Evolutionary conservation across 2,329 filamentous ascomycete species (phyloP).

Genomic region (Didymella glomerata): DNA sequence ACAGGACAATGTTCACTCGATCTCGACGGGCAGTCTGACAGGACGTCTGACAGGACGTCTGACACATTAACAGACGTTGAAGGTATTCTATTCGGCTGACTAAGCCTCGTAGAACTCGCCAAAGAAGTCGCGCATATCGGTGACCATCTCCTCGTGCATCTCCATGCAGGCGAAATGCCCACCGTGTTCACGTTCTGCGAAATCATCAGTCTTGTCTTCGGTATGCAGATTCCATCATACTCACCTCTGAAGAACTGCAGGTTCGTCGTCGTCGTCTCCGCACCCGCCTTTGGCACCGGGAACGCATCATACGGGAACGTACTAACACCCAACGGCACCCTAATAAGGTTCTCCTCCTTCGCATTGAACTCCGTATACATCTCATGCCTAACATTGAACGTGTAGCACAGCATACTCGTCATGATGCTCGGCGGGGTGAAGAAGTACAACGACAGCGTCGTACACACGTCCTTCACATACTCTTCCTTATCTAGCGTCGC

Average conservation of each 20-base stretch:
- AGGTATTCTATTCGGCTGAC: background rate
- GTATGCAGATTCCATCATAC: background rate
- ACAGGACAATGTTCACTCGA: too few species aligned
- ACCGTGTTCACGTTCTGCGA: constrained; percentile 30
- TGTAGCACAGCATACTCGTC: constrained; percentile 49
- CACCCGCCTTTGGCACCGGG: constrained; percentile 45
- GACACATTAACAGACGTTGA: background rate
- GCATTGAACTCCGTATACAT: constrained; percentile 50
- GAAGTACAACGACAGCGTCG: constrained; percentile 47
- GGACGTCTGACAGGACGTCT: background rate
- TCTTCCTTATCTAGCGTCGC: constrained; percentile 41
- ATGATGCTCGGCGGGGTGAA: constrained; percentile 50
- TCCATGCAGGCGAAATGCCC: constrained; percentile 43
- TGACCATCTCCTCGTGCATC: constrained; percentile 35
- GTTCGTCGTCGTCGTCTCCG: constrained; percentile 51
- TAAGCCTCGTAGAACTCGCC: constrained; percentile 24
- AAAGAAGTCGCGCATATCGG: constrained; percentile 37
- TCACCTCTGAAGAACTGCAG: constrained; percentile 48
- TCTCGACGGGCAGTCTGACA: too few species aligned
- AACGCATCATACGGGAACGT: constrained; percentile 51
- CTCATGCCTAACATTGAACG: constrained; percentile 50
- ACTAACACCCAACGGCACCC: constrained; percentile 50
- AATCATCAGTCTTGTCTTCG: constrained; percentile 9
- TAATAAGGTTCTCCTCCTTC: constrained; percentile 49
- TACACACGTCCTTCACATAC: constrained; percentile 43